Evolutionary conservation across 148 eudicot genomes (phyloP).

Genomic region (Cornus florida): DNA sequence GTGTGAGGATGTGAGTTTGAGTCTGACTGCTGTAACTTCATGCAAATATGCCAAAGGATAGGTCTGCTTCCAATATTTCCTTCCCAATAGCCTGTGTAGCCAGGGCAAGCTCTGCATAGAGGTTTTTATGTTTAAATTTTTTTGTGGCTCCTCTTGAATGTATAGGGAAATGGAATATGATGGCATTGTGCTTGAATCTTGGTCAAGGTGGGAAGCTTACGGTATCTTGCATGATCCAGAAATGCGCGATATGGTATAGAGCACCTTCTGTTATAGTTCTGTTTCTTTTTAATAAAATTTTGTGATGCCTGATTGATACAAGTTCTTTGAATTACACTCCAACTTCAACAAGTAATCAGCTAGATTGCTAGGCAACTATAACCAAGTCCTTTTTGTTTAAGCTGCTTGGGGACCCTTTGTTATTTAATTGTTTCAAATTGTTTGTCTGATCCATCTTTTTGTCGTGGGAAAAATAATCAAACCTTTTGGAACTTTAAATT

Average conservation of each 20-base stretch:
- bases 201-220: slow-evolving; percentile 97
- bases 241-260: slow-evolving; percentile 65
- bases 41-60: no score
- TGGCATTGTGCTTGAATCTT: slow-evolving; percentile 94
- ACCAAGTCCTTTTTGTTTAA: background rate
- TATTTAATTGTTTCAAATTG: background rate
- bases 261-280: background rate
- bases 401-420: background rate
- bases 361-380: background rate
- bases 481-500: background rate
- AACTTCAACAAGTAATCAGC: slow-evolving; percentile 1
- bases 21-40: no score
- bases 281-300: background rate
- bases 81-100: no score
- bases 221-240: slow-evolving; percentile 74
- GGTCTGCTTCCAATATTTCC: no score
- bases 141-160: slow-evolving; percentile 1
- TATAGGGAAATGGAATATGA: slow-evolving; percentile 89
- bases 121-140: no score
- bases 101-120: no score
- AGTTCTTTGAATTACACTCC: background rate
- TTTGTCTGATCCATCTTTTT: background rate
- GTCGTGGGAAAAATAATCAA: background rate
- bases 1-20: no score
- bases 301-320: background rate